These are phyloP conservation scores for Solanum chaucha DNA, from an alignment of 257 asterid genomes.

Conservation along the genomic window DNA sequence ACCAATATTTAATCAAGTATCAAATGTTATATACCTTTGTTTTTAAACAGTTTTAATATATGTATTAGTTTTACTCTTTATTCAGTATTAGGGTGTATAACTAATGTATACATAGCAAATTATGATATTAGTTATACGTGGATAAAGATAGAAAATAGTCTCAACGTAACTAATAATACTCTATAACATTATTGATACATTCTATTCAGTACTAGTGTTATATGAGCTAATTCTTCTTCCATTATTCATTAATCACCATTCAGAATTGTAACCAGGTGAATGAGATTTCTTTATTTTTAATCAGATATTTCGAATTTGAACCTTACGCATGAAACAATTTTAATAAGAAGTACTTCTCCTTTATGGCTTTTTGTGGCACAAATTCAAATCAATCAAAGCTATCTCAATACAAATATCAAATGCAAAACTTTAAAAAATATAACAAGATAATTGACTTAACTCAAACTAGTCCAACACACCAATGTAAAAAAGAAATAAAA, in stretches of 20 bases:
- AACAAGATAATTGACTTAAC: background rate
- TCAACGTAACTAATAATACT: background rate
- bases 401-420: background rate
- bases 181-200: too few species aligned
- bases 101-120: background rate
- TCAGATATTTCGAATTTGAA: too few species aligned
- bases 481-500: background rate
- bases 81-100: background rate
- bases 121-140: background rate
- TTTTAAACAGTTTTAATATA: background rate
- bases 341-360: background rate
- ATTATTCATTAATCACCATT: background rate
- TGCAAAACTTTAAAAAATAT: background rate
- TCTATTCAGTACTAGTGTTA: too few species aligned
- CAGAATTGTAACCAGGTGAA: background rate
- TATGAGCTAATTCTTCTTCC: background rate
- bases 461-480: background rate
- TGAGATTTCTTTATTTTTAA: too few species aligned
- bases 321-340: too few species aligned
- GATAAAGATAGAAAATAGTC: background rate
- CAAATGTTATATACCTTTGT: background rate
- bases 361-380: background rate
- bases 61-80: background rate
- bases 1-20: background rate
- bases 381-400: background rate